Conservation (phyloP, 2,329 filamentous ascomycete species). For the Monosporascus sp. region DNA sequence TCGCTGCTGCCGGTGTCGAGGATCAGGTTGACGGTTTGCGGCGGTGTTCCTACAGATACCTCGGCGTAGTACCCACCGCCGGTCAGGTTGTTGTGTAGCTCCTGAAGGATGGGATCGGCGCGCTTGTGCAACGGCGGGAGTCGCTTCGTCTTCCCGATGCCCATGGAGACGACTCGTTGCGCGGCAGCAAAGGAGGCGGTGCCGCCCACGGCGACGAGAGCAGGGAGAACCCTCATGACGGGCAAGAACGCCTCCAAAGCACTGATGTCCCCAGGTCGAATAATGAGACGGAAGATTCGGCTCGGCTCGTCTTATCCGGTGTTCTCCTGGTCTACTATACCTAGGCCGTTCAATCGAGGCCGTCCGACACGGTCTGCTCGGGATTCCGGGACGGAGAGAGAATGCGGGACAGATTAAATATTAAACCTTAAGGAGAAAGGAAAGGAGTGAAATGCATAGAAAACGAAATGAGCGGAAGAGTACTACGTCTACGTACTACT, state of each 20-base stretch:
- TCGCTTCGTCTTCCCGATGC: constrained; percentile 14
- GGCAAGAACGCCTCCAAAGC: neutral
- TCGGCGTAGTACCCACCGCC: constrained; percentile 53
- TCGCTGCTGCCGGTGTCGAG: constrained; percentile 62
- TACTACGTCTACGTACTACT: neutral
- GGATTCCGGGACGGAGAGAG: neutral
- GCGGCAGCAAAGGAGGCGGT: constrained; percentile 1
- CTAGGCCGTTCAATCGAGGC: neutral
- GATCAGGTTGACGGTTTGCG: constrained; percentile 48
- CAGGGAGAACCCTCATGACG: neutral
- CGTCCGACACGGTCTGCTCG: neutral
- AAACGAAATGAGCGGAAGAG: neutral
- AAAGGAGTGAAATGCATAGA: neutral
- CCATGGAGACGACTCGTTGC: constrained; percentile 22
- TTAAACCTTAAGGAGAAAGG: neutral
- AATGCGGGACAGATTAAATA: neutral
- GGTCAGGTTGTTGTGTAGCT: constrained; percentile 48
- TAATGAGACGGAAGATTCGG: too few relatives aligned
- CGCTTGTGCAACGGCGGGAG: constrained; percentile 22
- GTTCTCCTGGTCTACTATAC: neutral
- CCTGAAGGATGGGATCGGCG: constrained; percentile 15
- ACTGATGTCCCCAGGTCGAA: too few relatives aligned
- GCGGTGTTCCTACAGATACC: constrained; percentile 54
- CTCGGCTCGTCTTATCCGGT: too few relatives aligned
- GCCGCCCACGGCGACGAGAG: neutral